A percentile compares a stretch with the other conserved stretches of the same genome.
Evolutionary conservation across 148 eudicot species (phyloP).

Genomic region (Pharnaceum exiguum): DNA sequence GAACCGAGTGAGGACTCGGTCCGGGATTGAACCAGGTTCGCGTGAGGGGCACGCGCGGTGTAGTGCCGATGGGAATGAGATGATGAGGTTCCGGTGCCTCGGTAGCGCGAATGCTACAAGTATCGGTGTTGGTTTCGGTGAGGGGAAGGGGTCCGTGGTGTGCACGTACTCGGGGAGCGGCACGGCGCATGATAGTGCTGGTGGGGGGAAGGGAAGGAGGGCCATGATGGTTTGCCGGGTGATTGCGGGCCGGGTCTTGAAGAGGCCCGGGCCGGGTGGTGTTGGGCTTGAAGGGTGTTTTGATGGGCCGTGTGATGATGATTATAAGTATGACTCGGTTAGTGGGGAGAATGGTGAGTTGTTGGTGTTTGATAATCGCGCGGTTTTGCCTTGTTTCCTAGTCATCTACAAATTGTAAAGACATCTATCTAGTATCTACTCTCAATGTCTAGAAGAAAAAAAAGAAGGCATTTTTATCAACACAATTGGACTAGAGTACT

Average conservation of each 20-base stretch:
- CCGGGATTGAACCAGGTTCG: slow-evolving; percentile 11
- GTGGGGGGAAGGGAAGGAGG: slow-evolving; percentile 66
- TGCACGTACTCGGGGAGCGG: slow-evolving; percentile 80
- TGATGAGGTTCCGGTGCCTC: slow-evolving; percentile 83
- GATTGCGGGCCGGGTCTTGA: slow-evolving; percentile 73
- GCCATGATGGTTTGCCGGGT: slow-evolving; percentile 91
- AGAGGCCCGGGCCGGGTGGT: slow-evolving; percentile 25
- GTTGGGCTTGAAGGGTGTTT: slow-evolving; percentile 48
- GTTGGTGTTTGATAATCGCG: slow-evolving; percentile 81
- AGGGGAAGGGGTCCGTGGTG: slow-evolving; percentile 35
- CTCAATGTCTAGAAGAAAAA: not conserved
- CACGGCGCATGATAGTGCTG: slow-evolving; percentile 70
- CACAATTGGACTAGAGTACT: too few relatives aligned
- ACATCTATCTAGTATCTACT: slow-evolving; percentile 8
- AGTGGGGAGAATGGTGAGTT: slow-evolving; percentile 72
- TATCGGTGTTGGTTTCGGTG: slow-evolving; percentile 36
- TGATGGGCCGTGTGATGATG: slow-evolving; percentile 22
- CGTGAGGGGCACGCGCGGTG: slow-evolving; percentile 50
- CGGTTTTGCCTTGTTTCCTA: slow-evolving; percentile 88
- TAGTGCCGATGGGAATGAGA: slow-evolving; percentile 91
- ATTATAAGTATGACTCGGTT: slow-evolving; percentile 64
- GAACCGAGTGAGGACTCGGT: slow-evolving; percentile 41
- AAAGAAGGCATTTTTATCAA: slow-evolving; percentile 19
- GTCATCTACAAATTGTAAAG: slow-evolving; percentile 78
- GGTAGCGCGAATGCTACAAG: slow-evolving; percentile 29